Percentiles rank a stretch among this genome's conserved stretches.
phyloP scores from a whole-genome alignment of 2,329 filamentous ascomycete species.

The Phialophora macrospora region DNA sequence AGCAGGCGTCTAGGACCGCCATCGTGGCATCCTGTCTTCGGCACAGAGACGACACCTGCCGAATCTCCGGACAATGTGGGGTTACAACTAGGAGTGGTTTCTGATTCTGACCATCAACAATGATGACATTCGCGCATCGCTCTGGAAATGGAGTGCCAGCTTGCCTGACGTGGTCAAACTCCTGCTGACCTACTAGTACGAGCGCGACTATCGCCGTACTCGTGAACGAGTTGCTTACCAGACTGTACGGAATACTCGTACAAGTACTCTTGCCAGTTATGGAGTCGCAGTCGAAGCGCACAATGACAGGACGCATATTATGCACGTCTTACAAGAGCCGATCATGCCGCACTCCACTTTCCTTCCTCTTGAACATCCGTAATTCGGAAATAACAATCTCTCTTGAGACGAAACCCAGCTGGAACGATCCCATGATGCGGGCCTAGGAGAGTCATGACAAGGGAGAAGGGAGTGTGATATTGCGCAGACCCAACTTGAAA shows the following conservation, averaged over 20 bases:
- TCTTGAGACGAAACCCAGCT: neutral
- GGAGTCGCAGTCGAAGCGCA: neutral
- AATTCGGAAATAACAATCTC: neutral
- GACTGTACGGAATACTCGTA: neutral
- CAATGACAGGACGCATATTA: neutral
- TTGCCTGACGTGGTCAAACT: neutral
- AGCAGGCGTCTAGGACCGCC: neutral
- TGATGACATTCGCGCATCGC: neutral
- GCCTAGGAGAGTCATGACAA: neutral
- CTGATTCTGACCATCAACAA: neutral
- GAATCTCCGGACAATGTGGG: neutral
- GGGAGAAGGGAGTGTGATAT: neutral
- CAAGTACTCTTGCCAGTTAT: neutral
- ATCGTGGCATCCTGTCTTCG: neutral
- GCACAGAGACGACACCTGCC: neutral
- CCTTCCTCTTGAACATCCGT: neutral
- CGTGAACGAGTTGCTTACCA: neutral
- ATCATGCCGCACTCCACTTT: neutral
- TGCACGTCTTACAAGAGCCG: neutral
- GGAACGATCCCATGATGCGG: neutral
- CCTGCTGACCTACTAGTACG: neutral
- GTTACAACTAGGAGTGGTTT: neutral
- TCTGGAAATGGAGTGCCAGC: neutral
- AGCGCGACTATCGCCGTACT: neutral
- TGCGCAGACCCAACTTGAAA: constrained; percentile 5